These are phyloP conservation scores for Firmiana major DNA, from an alignment of 345 rosid species.

Conservation along the genomic window DNA sequence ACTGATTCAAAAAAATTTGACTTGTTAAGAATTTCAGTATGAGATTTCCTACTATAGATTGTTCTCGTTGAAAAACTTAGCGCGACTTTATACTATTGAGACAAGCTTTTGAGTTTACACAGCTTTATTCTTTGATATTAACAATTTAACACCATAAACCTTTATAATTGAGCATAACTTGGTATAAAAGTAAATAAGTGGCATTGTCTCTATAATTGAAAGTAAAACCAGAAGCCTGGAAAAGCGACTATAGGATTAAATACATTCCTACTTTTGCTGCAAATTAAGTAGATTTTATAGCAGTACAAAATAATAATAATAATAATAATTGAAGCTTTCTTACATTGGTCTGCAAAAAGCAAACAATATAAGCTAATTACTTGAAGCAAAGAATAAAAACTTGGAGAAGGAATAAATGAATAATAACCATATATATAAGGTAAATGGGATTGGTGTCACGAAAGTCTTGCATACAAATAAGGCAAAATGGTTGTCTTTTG, in stretches of 20 bases:
- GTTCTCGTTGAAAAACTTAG: too few relatives aligned
- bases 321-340: background rate
- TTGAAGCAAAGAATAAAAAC: background rate
- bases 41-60: too few relatives aligned
- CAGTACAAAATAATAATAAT: background rate
- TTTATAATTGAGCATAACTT: background rate
- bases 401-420: background rate
- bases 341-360: background rate
- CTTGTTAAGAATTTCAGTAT: too few relatives aligned
- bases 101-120: too few relatives aligned
- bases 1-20: too few relatives aligned
- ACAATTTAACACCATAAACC: background rate
- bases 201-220: background rate
- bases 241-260: constrained; percentile 2
- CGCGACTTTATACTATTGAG: too few relatives aligned
- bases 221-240: background rate
- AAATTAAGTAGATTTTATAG: background rate
- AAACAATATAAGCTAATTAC: background rate
- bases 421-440: constrained; percentile 9
- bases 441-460: constrained; percentile 35
- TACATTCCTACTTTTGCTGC: constrained; percentile 17
- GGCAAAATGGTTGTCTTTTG: constrained; percentile 28
- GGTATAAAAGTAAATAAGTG: background rate
- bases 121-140: background rate
- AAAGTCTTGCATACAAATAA: constrained; percentile 38